phyloP scores from a whole-genome alignment of 768 basidiomycete genomes.

The Psilocybe subaeruginosa region DNA sequence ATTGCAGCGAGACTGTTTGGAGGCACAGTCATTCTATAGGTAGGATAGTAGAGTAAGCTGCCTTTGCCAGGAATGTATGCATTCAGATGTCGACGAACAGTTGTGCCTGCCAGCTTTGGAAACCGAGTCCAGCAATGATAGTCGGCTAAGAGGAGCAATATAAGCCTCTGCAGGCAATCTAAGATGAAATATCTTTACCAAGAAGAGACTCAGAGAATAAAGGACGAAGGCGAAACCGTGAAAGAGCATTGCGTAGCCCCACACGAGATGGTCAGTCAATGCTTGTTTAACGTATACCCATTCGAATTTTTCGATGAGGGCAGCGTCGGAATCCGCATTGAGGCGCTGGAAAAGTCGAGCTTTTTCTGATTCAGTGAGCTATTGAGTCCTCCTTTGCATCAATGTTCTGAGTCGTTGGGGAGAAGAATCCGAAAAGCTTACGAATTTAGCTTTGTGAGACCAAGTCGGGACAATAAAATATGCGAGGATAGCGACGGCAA shows the following conservation, averaged over 20 bases:
- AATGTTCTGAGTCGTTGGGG: background rate
- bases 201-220: conserved; percentile 61
- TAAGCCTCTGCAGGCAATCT: background rate
- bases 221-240: conserved; percentile 64
- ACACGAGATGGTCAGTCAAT: conserved; percentile 58
- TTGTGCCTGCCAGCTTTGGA: conserved; percentile 62
- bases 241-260: conserved; percentile 63
- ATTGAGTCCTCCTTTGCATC: conserved; percentile 24
- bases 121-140: conserved; percentile 61
- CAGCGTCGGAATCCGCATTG: conserved; percentile 56
- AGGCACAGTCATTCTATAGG: conserved; percentile 56
- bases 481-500: conserved; percentile 45
- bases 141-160: conserved; percentile 45
- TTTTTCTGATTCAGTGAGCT: conserved; percentile 59
- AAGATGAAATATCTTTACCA: conserved; percentile 35
- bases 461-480: conserved; percentile 63
- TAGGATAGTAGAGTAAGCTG: no score
- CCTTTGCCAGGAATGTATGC: background rate
- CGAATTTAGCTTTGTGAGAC: conserved; percentile 60
- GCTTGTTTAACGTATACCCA: conserved; percentile 63
- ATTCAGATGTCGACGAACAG: conserved; percentile 37
- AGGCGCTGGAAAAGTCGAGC: conserved; percentile 51
- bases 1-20: conserved; percentile 55
- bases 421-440: conserved; percentile 27
- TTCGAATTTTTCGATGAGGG: conserved; percentile 52